Conservation (phyloP, 768 basidiomycete species). For the Royoungia palumana region DNA sequence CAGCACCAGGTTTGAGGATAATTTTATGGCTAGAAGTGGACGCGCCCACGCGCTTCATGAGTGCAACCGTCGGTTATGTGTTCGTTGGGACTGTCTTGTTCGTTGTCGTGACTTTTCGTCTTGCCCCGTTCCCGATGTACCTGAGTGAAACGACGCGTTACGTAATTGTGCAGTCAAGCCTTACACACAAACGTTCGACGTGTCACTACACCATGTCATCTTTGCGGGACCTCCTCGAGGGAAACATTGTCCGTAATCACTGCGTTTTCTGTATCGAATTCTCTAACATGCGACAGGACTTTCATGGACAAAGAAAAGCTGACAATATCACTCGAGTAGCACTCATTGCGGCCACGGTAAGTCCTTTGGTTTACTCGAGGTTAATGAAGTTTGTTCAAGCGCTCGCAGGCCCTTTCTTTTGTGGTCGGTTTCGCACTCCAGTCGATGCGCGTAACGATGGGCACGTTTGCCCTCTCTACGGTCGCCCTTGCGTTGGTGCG, state of each 20-base stretch:
- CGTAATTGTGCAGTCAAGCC: conserved; percentile 7
- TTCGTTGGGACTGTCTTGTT: no score
- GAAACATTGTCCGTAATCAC: conserved; percentile 26
- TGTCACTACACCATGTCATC: conserved; percentile 21
- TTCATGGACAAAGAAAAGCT: conserved; percentile 28
- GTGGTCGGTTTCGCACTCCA: conserved; percentile 28
- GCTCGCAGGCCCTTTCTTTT: conserved; percentile 28
- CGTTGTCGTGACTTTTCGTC: no score
- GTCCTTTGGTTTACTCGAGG: conserved; percentile 1
- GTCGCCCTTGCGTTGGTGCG: conserved; percentile 22
- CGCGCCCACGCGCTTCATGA: conserved; percentile 23
- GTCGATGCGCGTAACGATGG: conserved; percentile 26
- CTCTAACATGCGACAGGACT: conserved; percentile 24
- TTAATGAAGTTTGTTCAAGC: background rate
- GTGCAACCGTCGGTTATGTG: no score
- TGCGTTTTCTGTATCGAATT: background rate
- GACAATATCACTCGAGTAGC: conserved; percentile 24
- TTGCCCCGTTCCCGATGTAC: no score
- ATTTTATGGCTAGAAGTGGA: conserved; percentile 34
- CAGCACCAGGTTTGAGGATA: conserved; percentile 39
- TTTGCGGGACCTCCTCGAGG: conserved; percentile 27
- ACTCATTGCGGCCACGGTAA: conserved; percentile 24
- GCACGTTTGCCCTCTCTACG: conserved; percentile 20
- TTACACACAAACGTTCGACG: background rate
- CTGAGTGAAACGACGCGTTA: conserved; percentile 14